Conservation (phyloP, 148 eudicot species). For the Vaccinium corymbosum region DNA sequence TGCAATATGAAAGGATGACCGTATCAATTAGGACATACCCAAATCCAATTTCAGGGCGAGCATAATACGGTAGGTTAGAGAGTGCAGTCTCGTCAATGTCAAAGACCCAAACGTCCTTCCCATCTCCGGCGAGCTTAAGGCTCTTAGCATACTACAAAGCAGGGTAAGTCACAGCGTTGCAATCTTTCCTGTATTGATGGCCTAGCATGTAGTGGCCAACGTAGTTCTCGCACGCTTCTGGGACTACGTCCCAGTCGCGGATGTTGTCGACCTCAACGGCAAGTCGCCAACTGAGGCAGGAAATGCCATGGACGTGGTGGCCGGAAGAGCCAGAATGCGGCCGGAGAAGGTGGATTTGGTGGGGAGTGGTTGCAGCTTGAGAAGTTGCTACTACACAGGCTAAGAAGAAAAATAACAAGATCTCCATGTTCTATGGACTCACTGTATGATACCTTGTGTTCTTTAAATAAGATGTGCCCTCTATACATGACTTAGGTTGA, state of each 20-base stretch:
- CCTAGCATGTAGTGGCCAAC: conserved; percentile 60
- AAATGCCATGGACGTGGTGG: conserved; percentile 19
- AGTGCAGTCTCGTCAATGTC: conserved; percentile 15
- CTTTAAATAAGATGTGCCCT: conserved; percentile 5
- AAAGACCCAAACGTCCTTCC: conserved; percentile 15
- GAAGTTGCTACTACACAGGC: background rate
- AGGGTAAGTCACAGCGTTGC: conserved; percentile 23
- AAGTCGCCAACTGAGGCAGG: conserved; percentile 58
- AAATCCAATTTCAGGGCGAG: conserved; percentile 7
- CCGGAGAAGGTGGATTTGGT: conserved; percentile 37
- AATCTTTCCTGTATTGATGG: conserved; percentile 43
- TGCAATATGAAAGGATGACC: background rate
- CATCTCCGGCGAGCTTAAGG: background rate
- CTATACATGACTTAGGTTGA: background rate
- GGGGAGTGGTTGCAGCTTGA: conserved; percentile 11
- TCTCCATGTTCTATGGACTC: background rate
- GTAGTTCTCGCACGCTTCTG: conserved; percentile 40
- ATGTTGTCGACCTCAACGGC: conserved; percentile 53
- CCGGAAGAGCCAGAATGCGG: conserved; percentile 40
- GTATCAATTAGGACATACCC: background rate
- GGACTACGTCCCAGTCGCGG: conserved; percentile 39
- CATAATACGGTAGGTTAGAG: conserved; percentile 14
- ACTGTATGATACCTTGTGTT: background rate
- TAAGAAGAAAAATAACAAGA: conserved; percentile 5
- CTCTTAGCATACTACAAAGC: conserved; percentile 24